A percentile compares a stretch with the other conserved stretches of the same genome.
Evolutionary conservation across 345 rosid genomes (phyloP).

Genomic region (Punica granatum): DNA sequence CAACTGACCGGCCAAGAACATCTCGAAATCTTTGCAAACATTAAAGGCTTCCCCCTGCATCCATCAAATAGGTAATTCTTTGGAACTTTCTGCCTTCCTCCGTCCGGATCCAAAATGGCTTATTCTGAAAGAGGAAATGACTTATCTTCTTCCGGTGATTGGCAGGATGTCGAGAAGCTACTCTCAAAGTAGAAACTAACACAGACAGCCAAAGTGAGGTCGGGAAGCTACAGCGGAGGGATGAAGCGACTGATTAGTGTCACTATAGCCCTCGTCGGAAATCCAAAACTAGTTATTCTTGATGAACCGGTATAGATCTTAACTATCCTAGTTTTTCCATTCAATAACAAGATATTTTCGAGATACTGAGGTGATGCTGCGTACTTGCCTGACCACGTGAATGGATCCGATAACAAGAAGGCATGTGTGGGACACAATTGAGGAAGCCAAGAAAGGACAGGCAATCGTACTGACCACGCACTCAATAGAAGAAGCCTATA

Average conservation of each 20-base stretch:
- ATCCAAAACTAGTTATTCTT: constrained; percentile 76
- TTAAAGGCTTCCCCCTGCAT: constrained; percentile 66
- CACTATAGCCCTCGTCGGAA: constrained; percentile 77
- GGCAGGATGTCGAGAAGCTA: constrained; percentile 57
- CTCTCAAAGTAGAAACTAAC: constrained; percentile 61
- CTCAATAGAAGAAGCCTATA: constrained; percentile 96
- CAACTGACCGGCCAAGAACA: constrained; percentile 80
- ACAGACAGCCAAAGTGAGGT: constrained; percentile 57
- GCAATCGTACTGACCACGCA: constrained; percentile 83
- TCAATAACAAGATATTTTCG: too few relatives aligned
- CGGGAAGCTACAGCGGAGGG: constrained; percentile 93
- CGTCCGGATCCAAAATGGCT: neutral
- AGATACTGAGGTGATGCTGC: too few relatives aligned
- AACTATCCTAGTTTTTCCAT: neutral
- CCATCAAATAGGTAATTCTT: constrained; percentile 50
- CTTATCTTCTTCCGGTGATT: constrained; percentile 1
- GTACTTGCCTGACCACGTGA: constrained; percentile 58
- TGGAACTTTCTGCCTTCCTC: neutral
- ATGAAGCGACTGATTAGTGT: constrained; percentile 95
- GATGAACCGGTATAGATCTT: constrained; percentile 68
- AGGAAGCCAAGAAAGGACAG: constrained; percentile 72
- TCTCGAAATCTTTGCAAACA: constrained; percentile 69
- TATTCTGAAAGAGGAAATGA: neutral
- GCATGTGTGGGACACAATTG: constrained; percentile 92
- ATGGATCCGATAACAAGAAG: constrained; percentile 95